Evolutionary conservation across 768 basidiomycete genomes (phyloP), one percentile per base, ranked within the genome.

Genomic region (Naganishia friedmannii): DNA sequence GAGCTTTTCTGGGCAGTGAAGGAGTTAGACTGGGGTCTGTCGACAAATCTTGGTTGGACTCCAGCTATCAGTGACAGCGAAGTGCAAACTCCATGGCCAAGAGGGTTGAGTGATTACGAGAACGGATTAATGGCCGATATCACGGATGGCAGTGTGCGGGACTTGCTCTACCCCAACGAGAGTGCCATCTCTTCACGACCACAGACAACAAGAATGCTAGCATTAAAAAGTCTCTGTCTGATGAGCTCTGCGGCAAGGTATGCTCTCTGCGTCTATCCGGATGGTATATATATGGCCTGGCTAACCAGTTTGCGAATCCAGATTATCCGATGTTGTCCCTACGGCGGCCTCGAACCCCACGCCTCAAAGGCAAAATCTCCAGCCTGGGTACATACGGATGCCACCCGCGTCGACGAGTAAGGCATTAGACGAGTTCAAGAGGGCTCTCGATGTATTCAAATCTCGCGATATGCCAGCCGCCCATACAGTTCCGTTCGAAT

Each of bases 1-100:
- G 71, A 73, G 69, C 73, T 75, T 0, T 80, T 80, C 60, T 80
- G 79, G 79, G 77, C 77, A n/a, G 75, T 77, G 2, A 80, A 80
- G 66, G 54, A 55, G 72, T 74, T 77, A 42, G 79, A 80, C 65
- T 80, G 77, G 77, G 72, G 70, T 37, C 72, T 74, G 1, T 70
- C 73, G 0, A 66, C 73, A 0, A 73, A 77, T 3, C 78, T 75
- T 74, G 79, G 79, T 19, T 80, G 79, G 79, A 63, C 74, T 6
- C n/a, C 71, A 21, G 69, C 71, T 13, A n/a, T 80, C 65, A 70
- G 56, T 3, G 79, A 78, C 65, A 74, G 72, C 4, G 74, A 77
- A 17, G 74, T 75, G 46, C 75, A 75, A 34, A 80, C 79, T 0
- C 70, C 74, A 28, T 78, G 75, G 74, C 73, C 73, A 3, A 67